A percentile compares a stretch with the other conserved stretches of the same genome.
Evolutionary conservation across 2,329 filamentous ascomycete species (phyloP).

Genomic region (Diaporthe amygdali): DNA sequence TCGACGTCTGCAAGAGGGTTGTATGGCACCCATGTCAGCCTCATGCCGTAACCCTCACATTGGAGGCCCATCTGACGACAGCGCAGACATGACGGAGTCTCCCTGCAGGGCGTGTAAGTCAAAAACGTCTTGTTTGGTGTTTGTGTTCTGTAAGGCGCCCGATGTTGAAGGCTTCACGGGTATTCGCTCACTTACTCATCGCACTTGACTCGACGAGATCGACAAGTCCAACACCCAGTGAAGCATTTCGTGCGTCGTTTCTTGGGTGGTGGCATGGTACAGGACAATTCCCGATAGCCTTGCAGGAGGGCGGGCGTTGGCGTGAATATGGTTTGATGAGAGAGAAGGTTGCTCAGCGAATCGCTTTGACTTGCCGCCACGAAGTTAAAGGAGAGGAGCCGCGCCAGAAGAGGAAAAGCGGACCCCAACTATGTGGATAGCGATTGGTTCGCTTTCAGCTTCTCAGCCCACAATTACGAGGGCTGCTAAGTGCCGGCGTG

Average conservation of each 20-base stretch:
- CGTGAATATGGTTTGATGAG: not conserved
- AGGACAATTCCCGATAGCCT: not conserved
- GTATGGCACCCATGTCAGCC: slow-evolving; percentile 26
- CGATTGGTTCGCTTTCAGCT: slow-evolving; percentile 4
- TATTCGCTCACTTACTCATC: slow-evolving; percentile 20
- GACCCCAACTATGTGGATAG: not conserved
- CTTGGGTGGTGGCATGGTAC: slow-evolving; percentile 57
- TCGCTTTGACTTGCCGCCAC: not conserved
- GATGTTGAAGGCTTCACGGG: not conserved
- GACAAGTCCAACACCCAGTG: slow-evolving; percentile 29
- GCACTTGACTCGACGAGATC: slow-evolving; percentile 28
- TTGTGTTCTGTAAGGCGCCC: not conserved
- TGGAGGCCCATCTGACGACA: slow-evolving; percentile 24
- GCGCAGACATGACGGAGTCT: slow-evolving; percentile 22
- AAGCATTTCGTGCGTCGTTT: slow-evolving; percentile 26
- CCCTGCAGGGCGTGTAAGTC: not conserved
- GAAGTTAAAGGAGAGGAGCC: not conserved
- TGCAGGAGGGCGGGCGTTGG: not conserved
- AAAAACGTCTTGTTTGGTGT: not conserved
- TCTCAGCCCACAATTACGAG: not conserved
- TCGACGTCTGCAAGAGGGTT: not conserved
- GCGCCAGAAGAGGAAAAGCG: not conserved
- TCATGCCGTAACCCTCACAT: slow-evolving; percentile 30
- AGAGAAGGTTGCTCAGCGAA: not conserved
- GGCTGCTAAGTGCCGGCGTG: not conserved